Base-by-base conservation (phyloP, 768 basidiomycete genomes). In the Boletus rubescentipes region DNA sequence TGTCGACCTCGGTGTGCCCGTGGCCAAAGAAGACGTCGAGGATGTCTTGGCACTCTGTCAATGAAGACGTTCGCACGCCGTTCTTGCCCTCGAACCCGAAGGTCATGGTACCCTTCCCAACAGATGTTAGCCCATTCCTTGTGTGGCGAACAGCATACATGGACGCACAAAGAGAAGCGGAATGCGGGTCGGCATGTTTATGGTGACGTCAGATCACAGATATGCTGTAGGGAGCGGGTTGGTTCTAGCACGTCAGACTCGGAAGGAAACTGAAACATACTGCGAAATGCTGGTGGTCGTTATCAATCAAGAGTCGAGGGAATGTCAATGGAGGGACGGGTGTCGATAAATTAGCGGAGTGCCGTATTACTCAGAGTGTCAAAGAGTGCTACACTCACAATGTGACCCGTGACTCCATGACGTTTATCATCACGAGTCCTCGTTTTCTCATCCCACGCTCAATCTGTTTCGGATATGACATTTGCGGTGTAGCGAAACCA, bases 1-100 rank as follows among this genome's bases (percentile, higher is more conserved):
- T 79, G 53, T 85, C 83, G 21, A 84, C 65, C 60, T 79, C 77
- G 9, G 59, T 69, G 50, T 79, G 71, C 4, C 78, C 78, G 41
- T 75, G 64, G 14, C 60, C 58, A 42, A 76, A 68, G 65, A 79
- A 79, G 4, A 69, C 61, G 31, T 81, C 73, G 43, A 83, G 54
- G 42, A 83, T 75, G 39, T 74, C 73, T 54, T 79, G 76, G 49
- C 72, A 75, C 37, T 74, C 69, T 6, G 64, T 55, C 21, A 66
- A 55, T 23, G 72, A 69, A 10, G 70, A 58, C 9, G 67, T 73
- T 23, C 79, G 73, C 7, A 75, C 73, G 23, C 73, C 75, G 37
- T 71, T 74, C 65, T 72, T 73, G 7, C 75, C 75, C 23, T 72
- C 54, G 34, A 65, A 70, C 30, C 79, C 78, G 23, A 81, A 58